Base-by-base conservation (phyloP, 164 flowering plant genomes). In the Kingdonia uniflora region DNA sequence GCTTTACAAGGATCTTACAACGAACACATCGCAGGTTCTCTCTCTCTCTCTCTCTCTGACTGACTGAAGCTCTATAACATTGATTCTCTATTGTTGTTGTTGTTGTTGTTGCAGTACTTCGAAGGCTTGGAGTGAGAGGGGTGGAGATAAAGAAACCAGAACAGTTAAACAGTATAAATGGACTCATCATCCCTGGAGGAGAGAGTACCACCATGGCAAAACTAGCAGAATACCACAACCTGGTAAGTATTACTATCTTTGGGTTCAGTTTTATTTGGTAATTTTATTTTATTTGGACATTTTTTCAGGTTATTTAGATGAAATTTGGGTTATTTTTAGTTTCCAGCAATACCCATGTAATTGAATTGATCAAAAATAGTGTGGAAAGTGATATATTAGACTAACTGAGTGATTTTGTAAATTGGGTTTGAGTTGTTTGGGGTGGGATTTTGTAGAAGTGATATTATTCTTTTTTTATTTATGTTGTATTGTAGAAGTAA, bases 201-300 rank as follows among this genome's bases (percentile, higher is more conserved):
- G 98, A 91, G 67, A 87, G 98, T 75, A 91, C 98, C 68, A 85
- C 96, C 71, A 87, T 91, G 96, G 95, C 96, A 52, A 91, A 85
- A 67, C 94, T 87, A 26, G 98, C 98, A 14, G 81, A 84, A 63
- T 80, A 61, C 62, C 94, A 87, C 44, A 87, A 88, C 63, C 69
- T 91, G 78, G 98, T 91, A 15, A 3, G 50, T 23, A 42, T n/a
- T 49, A 25, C n/a, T 14, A 2, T 49, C 6, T 42, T 42, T 10
- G n/a, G 12, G 5, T n/a, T 37, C 11, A 37, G 40, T 37, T 37
- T 37, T 37, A 13, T 7, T 37, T 37, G 40, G 11, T 37, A 7
- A 13, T 13, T 7, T 7, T 7, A 7, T 37, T 37, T 13, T 37
- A 13, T 7, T 37, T 37, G 13, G 40, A n/a, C n/a, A n/a, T n/a